Base-by-base conservation (phyloP, 139 green algal species). In the Coelastrella sp. region DNA sequence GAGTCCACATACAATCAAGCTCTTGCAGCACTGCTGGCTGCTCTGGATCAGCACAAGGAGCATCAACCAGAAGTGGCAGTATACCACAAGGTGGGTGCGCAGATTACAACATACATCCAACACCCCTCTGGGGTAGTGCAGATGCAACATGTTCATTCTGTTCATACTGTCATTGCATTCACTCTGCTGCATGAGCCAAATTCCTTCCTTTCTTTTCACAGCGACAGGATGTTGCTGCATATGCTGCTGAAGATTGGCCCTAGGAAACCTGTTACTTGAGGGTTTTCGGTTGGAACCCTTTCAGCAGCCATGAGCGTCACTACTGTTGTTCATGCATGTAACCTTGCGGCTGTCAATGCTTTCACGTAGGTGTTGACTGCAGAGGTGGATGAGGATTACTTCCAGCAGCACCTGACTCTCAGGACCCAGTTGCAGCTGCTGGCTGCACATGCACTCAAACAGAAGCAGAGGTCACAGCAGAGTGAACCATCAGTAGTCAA, bases 321-420 rank as follows among this genome's bases (percentile, higher is more conserved):
- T n/a, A n/a, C n/a, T n/a, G n/a, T n/a, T n/a, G n/a, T n/a, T n/a
- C n/a, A n/a, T n/a, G n/a, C n/a, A n/a, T n/a, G n/a, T n/a, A n/a
- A n/a, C n/a, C n/a, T n/a, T n/a, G n/a, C n/a, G n/a, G n/a, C n/a
- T n/a, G n/a, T n/a, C n/a, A n/a, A n/a, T 32, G 59, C 2, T 41
- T 13, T 53, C 13, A 27, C 35, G 41, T 60, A 82, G 75, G 48
- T 82, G 40, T 38, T 82, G 13, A 21, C 35, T 53, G 51, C 35
- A 5, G 75, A 71, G 19, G 35, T 82, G 25, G 53, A 82, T 57
- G 75, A 82, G 17, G 75, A 82, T 35, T 71, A 71, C 25, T 82
- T 69, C 23, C 51, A 82, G 23, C 75, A 71, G 75, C 53, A 71
- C 35, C 48, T 63, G 15, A 21, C 8, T 8, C 25, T 69, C 21